These are phyloP conservation scores for Sphaerulina musiva DNA, from an alignment of 2,329 filamentous ascomycete genomes.

Conservation along the genomic window DNA sequence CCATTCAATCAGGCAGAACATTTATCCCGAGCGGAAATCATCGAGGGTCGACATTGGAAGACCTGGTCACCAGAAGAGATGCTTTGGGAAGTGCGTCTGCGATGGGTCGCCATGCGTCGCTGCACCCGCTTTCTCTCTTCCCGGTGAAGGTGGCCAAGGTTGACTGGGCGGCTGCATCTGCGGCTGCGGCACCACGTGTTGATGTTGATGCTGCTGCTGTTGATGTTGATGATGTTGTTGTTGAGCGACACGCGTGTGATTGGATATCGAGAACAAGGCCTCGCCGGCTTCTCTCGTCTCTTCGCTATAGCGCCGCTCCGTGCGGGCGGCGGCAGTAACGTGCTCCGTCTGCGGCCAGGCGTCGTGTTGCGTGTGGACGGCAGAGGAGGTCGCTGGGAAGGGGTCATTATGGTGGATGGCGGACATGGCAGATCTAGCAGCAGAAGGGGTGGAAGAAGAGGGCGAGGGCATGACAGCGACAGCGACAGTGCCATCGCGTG, in stretches of 20 bases:
- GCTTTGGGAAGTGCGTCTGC: conserved; percentile 18
- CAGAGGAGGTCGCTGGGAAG: background rate
- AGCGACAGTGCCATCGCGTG: background rate
- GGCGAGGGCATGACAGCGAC: background rate
- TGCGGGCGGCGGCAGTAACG: background rate
- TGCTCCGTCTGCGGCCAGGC: conserved; percentile 8
- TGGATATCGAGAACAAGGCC: conserved; percentile 21
- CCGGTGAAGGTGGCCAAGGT: conserved; percentile 5
- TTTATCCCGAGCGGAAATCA: conserved; percentile 1
- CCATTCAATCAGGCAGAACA: background rate
- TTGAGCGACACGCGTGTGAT: conserved; percentile 11
- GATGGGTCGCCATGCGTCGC: conserved; percentile 1
- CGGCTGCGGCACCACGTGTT: conserved; percentile 1
- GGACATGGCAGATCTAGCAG: background rate
- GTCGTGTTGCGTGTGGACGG: background rate
- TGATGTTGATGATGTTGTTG: conserved; percentile 4
- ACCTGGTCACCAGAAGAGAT: conserved; percentile 18
- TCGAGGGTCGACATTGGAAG: background rate
- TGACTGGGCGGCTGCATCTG: conserved; percentile 1
- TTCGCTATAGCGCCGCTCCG: conserved; percentile 20
- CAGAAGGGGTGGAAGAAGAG: background rate
- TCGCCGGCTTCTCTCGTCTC: conserved; percentile 21
- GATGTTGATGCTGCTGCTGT: conserved; percentile 1
- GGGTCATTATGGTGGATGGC: background rate
- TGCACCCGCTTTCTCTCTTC: background rate